Conservation (phyloP, 768 basidiomycete genomes). For the Pulveroboletus sp. region DNA sequence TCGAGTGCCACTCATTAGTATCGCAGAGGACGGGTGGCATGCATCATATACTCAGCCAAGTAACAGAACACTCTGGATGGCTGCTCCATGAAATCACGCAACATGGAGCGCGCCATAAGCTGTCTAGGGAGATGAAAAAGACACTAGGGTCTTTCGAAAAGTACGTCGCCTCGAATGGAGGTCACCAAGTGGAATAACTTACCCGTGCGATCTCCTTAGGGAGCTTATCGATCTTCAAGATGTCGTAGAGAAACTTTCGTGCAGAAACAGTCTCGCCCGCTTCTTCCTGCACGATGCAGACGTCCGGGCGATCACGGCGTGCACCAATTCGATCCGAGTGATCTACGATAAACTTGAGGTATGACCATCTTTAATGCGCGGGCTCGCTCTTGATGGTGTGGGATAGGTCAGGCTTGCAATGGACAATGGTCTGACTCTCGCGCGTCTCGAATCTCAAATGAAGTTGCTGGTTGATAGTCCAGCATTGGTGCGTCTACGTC, state of each 20-base stretch:
- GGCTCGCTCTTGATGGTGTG: neutral
- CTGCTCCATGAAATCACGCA: constrained; percentile 8
- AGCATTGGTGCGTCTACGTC: neutral
- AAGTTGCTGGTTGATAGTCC: neutral
- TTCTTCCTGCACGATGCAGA: too few species aligned
- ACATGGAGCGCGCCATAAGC: neutral
- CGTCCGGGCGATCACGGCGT: too few species aligned
- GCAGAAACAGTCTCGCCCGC: too few species aligned
- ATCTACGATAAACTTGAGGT: constrained; percentile 9
- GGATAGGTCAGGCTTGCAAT: constrained; percentile 13
- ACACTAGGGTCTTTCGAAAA: neutral
- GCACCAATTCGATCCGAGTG: constrained; percentile 5
- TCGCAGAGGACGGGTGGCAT: constrained; percentile 10
- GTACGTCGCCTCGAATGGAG: neutral
- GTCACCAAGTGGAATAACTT: neutral
- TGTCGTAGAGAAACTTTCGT: too few species aligned
- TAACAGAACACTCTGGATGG: constrained; percentile 13
- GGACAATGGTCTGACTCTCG: constrained; percentile 6
- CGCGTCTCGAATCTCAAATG: constrained; percentile 12
- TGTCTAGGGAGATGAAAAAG: constrained; percentile 4
- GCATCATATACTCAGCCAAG: constrained; percentile 9
- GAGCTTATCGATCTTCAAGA: too few species aligned
- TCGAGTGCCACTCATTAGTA: neutral
- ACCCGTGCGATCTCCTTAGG: too few species aligned
- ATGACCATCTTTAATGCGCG: neutral